Evolutionary conservation across 2,329 filamentous ascomycete genomes (phyloP).

Genomic region (Epichloe uncinata): DNA sequence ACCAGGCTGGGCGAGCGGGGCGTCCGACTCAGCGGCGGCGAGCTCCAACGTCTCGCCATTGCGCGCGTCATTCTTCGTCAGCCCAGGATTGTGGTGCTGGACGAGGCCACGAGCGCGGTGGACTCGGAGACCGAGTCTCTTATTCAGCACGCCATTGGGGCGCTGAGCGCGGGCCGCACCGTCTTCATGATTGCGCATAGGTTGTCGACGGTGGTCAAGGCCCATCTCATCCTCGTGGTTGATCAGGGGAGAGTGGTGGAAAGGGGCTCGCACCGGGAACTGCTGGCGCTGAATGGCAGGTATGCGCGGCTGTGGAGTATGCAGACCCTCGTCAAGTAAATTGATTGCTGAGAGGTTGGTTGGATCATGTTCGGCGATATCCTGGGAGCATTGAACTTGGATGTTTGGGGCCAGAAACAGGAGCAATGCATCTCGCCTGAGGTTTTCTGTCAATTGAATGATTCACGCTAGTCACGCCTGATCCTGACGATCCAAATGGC

Average conservation of each 20-base stretch:
- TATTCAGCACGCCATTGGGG: constrained; percentile 32
- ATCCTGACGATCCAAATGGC: too few relatives aligned
- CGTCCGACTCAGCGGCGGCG: constrained; percentile 35
- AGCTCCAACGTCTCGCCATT: constrained; percentile 35
- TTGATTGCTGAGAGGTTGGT: not conserved
- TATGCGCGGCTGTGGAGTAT: constrained; percentile 40
- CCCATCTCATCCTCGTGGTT: constrained; percentile 40
- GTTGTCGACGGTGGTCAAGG: constrained; percentile 26
- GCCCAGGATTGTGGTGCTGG: constrained; percentile 23
- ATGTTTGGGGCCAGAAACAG: too few relatives aligned
- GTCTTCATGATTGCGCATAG: constrained; percentile 38
- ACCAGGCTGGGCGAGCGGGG: constrained; percentile 37
- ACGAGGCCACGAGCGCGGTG: constrained; percentile 38
- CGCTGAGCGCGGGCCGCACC: constrained; percentile 33
- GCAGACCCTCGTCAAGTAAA: constrained; percentile 16
- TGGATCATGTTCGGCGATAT: too few relatives aligned
- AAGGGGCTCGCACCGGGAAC: constrained; percentile 34
- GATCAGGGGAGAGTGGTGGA: constrained; percentile 37
- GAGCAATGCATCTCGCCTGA: too few relatives aligned
- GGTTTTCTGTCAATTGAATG: too few relatives aligned
- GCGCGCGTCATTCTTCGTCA: constrained; percentile 23
- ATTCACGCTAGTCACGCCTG: too few relatives aligned
- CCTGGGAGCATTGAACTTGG: too few relatives aligned
- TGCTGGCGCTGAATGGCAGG: constrained; percentile 32
- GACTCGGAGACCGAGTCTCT: constrained; percentile 30